Evolutionary conservation across 345 rosid genomes (phyloP).

Genomic region (Heritiera littoralis): DNA sequence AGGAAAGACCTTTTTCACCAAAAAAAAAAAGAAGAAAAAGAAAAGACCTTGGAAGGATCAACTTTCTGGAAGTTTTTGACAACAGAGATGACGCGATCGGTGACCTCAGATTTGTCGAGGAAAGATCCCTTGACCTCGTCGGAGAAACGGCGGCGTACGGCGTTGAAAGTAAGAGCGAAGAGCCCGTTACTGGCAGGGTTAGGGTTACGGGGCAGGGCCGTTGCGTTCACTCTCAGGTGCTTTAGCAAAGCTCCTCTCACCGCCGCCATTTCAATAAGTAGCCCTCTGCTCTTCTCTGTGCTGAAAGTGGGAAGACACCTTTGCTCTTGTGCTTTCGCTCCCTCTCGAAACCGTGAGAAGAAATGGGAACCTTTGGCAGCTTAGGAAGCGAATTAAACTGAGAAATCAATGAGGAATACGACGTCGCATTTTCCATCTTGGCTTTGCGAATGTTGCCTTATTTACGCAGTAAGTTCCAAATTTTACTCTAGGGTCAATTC

Average conservation of each 20-base stretch:
- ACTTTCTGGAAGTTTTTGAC: conserved; percentile 93
- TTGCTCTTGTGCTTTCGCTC: background rate
- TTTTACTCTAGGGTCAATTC: no score
- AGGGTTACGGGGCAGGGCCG: conserved; percentile 39
- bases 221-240: conserved; percentile 65
- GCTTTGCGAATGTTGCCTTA: no score
- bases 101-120: conserved; percentile 93
- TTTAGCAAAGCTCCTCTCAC: conserved; percentile 73
- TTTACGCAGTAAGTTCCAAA: no score
- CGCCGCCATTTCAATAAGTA: conserved; percentile 39
- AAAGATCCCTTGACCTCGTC: conserved; percentile 80
- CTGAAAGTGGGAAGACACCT: background rate
- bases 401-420: background rate
- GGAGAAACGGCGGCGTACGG: conserved; percentile 62
- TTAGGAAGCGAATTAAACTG: background rate
- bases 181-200: conserved; percentile 17
- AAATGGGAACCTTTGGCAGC: background rate
- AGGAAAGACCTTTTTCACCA: conserved; percentile 65
- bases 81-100: conserved; percentile 83
- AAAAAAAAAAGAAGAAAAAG: no score
- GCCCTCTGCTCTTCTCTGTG: background rate
- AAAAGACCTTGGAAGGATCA: conserved; percentile 80
- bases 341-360: background rate
- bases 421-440: background rate
- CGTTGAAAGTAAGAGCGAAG: conserved; percentile 41